Percentiles rank a stretch among this genome's conserved stretches.
phyloP scores from a whole-genome alignment of 2,329 filamentous ascomycete species.

The Fusarium sp. region DNA sequence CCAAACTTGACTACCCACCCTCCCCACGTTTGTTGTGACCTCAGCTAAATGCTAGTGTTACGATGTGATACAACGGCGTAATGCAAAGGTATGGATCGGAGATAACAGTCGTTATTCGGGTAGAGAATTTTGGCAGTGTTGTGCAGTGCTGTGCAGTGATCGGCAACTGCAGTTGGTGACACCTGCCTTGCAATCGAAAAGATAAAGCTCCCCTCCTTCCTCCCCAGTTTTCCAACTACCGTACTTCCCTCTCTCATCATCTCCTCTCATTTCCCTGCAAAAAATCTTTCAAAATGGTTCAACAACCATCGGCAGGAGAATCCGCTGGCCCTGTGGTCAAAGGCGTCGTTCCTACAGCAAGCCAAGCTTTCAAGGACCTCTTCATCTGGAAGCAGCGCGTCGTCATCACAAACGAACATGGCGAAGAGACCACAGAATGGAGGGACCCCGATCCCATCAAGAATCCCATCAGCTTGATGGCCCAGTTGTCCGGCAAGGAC shows the following conservation, averaged over 20 bases:
- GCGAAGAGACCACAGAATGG: constrained; percentile 77
- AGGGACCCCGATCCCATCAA: constrained; percentile 72
- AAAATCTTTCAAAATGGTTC: constrained; percentile 5
- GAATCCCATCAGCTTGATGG: constrained; percentile 78
- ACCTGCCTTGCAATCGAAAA: background rate
- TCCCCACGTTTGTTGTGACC: constrained; percentile 39
- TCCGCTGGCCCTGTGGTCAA: constrained; percentile 75
- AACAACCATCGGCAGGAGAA: constrained; percentile 50
- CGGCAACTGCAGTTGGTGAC: background rate
- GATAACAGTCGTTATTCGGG: background rate
- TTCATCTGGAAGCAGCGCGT: constrained; percentile 82
- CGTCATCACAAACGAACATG: constrained; percentile 71
- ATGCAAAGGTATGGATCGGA: constrained; percentile 5
- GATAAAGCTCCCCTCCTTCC: constrained; percentile 22
- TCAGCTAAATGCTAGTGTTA: constrained; percentile 10
- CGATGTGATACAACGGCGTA: background rate
- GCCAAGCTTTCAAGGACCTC: constrained; percentile 72
- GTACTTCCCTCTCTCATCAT: background rate
- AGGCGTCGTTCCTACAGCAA: constrained; percentile 73
- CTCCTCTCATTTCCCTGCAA: background rate
- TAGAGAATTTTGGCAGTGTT: background rate
- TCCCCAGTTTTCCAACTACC: background rate
- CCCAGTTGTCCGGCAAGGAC: constrained; percentile 71
- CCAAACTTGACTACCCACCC: constrained; percentile 31
- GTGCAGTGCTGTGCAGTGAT: constrained; percentile 4